These are phyloP conservation scores for Urostyla sp. DNA, from an alignment of 73 alveolate species.

Conservation along the genomic window DNA sequence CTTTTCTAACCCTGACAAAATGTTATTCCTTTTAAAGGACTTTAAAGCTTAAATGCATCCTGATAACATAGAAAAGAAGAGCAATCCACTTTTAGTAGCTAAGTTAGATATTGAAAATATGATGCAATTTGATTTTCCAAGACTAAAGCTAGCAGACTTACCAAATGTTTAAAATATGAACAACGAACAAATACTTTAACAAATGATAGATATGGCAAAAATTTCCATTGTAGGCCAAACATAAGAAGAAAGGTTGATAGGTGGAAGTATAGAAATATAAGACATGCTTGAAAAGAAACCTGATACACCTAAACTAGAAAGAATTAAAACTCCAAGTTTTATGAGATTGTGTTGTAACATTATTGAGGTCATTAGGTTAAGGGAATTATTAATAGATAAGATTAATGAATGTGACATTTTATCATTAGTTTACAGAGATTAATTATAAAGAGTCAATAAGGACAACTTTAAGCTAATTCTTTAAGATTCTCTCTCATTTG, in stretches of 20 bases:
- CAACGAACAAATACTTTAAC: slow-evolving; percentile 8
- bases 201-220: slow-evolving; percentile 45
- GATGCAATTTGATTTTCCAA: slow-evolving; percentile 57
- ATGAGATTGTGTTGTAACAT: slow-evolving; percentile 57
- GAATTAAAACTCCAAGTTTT: slow-evolving; percentile 38
- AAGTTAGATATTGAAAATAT: slow-evolving; percentile 53
- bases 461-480: slow-evolving; percentile 34
- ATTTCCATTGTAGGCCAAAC: slow-evolving; percentile 1
- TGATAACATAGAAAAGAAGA: slow-evolving; percentile 14
- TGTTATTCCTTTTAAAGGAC: slow-evolving; percentile 64
- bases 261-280: slow-evolving; percentile 31
- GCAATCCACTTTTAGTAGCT: slow-evolving; percentile 62
- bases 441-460: slow-evolving; percentile 33
- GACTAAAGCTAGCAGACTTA: slow-evolving; percentile 45
- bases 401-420: slow-evolving; percentile 47
- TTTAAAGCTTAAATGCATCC: slow-evolving; percentile 54
- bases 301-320: slow-evolving; percentile 2
- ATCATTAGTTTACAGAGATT: slow-evolving; percentile 25
- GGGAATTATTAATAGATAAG: slow-evolving; percentile 52
- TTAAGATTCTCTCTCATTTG: slow-evolving; percentile 60
- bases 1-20: slow-evolving; percentile 58
- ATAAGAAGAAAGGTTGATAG: slow-evolving; percentile 18
- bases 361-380: slow-evolving; percentile 51
- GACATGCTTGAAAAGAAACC: slow-evolving; percentile 38
- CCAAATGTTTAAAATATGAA: slow-evolving; percentile 3